Conservation (phyloP, 225 moss, liverwort and hornwort genomes). For the Takakia lepidozioides region DNA sequence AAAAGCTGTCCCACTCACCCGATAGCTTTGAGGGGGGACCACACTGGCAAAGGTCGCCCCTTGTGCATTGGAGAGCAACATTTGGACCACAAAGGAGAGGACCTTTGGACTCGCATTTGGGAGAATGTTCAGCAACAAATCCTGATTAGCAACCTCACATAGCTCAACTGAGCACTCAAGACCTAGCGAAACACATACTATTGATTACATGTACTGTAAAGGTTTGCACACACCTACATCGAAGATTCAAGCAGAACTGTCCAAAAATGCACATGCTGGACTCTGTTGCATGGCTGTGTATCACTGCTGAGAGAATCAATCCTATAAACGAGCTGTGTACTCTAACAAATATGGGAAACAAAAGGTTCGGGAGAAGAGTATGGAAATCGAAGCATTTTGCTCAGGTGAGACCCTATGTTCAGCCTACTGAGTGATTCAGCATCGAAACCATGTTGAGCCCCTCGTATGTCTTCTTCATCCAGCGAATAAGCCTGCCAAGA, state of each 20-base stretch:
- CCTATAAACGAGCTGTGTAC: constrained; percentile 28
- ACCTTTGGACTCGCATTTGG: constrained; percentile 21
- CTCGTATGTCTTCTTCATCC: constrained; percentile 37
- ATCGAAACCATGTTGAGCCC: constrained; percentile 30
- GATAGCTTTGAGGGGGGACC: too few species aligned
- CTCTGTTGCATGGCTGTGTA: constrained; percentile 29
- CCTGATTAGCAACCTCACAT: constrained; percentile 46
- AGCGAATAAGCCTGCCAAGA: constrained; percentile 55
- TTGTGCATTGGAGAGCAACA: too few species aligned
- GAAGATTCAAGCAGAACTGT: constrained; percentile 12
- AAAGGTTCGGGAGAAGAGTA: constrained; percentile 27
- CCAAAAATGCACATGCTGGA: constrained; percentile 27
- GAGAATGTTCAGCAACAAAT: constrained; percentile 40
- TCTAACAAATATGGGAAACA: constrained; percentile 22
- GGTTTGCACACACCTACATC: constrained; percentile 14
- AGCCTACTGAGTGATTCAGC: constrained; percentile 30
- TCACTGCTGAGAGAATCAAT: constrained; percentile 19
- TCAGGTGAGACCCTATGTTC: constrained; percentile 28
- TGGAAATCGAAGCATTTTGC: constrained; percentile 22
- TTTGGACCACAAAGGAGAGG: constrained; percentile 1
- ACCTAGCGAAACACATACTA: constrained; percentile 39
- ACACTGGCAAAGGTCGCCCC: too few species aligned
- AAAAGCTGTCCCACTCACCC: too few species aligned
- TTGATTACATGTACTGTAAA: constrained; percentile 13
- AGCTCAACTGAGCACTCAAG: constrained; percentile 31